Evolutionary conservation across 2,329 filamentous ascomycete species (phyloP).

Genomic region (Allantophomopsis cytisporea): DNA sequence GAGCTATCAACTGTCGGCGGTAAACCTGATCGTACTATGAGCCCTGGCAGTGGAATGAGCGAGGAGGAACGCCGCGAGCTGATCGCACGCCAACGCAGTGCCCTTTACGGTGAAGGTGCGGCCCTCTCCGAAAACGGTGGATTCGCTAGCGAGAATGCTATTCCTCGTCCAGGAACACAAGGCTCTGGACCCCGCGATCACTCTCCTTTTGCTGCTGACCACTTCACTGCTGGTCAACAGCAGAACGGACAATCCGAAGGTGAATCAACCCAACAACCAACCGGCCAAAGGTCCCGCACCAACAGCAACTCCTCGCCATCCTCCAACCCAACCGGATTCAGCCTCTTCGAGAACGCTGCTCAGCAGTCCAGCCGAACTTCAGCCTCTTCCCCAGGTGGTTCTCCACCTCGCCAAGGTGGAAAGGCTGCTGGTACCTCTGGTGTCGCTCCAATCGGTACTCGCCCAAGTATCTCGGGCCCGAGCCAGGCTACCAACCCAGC

Average conservation of each 20-base stretch:
- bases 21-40: slow-evolving; percentile 80
- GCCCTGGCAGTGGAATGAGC: slow-evolving; percentile 69
- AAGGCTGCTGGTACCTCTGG: slow-evolving; percentile 43
- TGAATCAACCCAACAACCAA: slow-evolving; percentile 14
- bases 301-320: slow-evolving; percentile 81
- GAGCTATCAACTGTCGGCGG: slow-evolving; percentile 49
- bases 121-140: slow-evolving; percentile 53
- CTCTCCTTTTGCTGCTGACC: slow-evolving; percentile 72
- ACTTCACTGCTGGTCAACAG: slow-evolving; percentile 29
- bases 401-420: slow-evolving; percentile 58
- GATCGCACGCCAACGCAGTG: slow-evolving; percentile 89
- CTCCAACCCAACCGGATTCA: slow-evolving; percentile 48
- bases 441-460: slow-evolving; percentile 88
- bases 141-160: slow-evolving; percentile 55
- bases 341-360: slow-evolving; percentile 42
- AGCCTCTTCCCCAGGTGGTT: slow-evolving; percentile 73
- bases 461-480: slow-evolving; percentile 44
- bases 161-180: slow-evolving; percentile 50
- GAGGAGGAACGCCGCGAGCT: slow-evolving; percentile 94
- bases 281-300: slow-evolving; percentile 44
- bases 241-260: slow-evolving; percentile 28
- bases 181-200: slow-evolving; percentile 52
- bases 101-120: slow-evolving; percentile 70
- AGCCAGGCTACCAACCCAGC: slow-evolving; percentile 39
- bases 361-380: slow-evolving; percentile 68